These are phyloP conservation scores for Talaromyces islandicus DNA, from an alignment of 2,329 filamentous ascomycete species.

Conservation along the genomic window DNA sequence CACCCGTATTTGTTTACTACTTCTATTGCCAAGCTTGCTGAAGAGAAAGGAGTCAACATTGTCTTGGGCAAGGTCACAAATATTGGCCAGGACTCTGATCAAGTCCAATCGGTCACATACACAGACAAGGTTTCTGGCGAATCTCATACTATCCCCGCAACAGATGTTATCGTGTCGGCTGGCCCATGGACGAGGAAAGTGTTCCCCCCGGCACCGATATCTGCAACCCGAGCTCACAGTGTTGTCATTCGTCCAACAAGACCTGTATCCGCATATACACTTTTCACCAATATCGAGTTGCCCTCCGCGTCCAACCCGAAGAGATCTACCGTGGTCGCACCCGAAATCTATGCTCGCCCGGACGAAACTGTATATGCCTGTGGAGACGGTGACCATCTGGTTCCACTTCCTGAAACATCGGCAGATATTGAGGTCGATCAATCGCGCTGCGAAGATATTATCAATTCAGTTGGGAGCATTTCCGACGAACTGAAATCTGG, in stretches of 20 bases:
- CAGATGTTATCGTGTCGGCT: conserved; percentile 55
- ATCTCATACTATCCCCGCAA: conserved; percentile 49
- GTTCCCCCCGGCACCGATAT: conserved; percentile 52
- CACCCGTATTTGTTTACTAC: conserved; percentile 90
- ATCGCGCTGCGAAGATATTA: conserved; percentile 73
- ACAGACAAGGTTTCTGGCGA: conserved; percentile 46
- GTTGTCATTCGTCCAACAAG: conserved; percentile 54
- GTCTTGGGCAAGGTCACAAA: conserved; percentile 62
- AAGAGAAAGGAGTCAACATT: conserved; percentile 63
- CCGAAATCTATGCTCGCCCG: conserved; percentile 89
- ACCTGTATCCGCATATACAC: conserved; percentile 43
- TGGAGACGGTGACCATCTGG: conserved; percentile 72
- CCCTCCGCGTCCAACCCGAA: conserved; percentile 45
- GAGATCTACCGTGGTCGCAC: conserved; percentile 63
- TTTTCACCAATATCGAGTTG: conserved; percentile 78
- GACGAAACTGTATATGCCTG: conserved; percentile 90
- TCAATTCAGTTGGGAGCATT: conserved; percentile 63
- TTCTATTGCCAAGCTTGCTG: conserved; percentile 70
- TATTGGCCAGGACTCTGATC: conserved; percentile 52
- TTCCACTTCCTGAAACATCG: conserved; percentile 69
- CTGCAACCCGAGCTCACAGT: conserved; percentile 56
- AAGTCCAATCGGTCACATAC: conserved; percentile 60
- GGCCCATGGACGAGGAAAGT: conserved; percentile 57
- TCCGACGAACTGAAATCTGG: conserved; percentile 58
- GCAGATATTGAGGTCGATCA: conserved; percentile 72